A percentile compares a stretch with the other conserved stretches of the same genome.
Evolutionary conservation across 768 basidiomycete species (phyloP).

Genomic region (Boletus reticulatus): DNA sequence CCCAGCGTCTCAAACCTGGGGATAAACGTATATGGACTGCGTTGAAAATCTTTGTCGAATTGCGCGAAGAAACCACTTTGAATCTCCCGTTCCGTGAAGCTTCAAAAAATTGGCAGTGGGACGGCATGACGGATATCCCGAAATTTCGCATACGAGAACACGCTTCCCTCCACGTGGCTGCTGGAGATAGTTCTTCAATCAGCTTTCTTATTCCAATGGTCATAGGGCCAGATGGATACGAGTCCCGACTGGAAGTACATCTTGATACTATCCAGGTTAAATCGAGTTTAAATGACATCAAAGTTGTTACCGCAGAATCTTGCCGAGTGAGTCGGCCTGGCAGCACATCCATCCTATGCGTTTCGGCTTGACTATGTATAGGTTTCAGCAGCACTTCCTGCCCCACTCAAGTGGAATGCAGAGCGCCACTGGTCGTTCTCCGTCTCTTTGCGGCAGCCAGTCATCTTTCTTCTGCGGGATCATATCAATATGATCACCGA

Average conservation of each 20-base stretch:
- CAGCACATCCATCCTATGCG: conserved; percentile 20
- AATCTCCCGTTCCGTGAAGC: conserved; percentile 89
- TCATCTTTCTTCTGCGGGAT: conserved; percentile 80
- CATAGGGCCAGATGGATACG: conserved; percentile 69
- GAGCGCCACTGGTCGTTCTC: conserved; percentile 77
- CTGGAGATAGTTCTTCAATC: conserved; percentile 82
- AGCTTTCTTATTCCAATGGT: conserved; percentile 85
- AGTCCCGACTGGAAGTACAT: conserved; percentile 76
- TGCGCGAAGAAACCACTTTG: conserved; percentile 73
- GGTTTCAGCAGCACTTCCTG: conserved; percentile 73
- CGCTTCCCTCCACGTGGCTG: conserved; percentile 68
- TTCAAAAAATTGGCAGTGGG: conserved; percentile 98
- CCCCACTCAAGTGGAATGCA: conserved; percentile 80
- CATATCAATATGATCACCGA: conserved; percentile 95
- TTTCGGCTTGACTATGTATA: conserved; percentile 26
- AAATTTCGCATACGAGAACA: conserved; percentile 59
- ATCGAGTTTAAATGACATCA: conserved; percentile 87
- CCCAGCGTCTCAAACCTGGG: conserved; percentile 62
- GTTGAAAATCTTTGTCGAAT: conserved; percentile 77
- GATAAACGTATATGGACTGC: conserved; percentile 83
- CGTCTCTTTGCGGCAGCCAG: conserved; percentile 68
- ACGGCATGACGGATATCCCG: conserved; percentile 51
- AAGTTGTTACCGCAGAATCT: conserved; percentile 71
- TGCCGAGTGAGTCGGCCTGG: conserved; percentile 53
- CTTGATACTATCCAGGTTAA: conserved; percentile 74